These are phyloP conservation scores for Gyromitra esculenta DNA, from an alignment of 2,329 filamentous ascomycete species.

Conservation along the genomic window DNA sequence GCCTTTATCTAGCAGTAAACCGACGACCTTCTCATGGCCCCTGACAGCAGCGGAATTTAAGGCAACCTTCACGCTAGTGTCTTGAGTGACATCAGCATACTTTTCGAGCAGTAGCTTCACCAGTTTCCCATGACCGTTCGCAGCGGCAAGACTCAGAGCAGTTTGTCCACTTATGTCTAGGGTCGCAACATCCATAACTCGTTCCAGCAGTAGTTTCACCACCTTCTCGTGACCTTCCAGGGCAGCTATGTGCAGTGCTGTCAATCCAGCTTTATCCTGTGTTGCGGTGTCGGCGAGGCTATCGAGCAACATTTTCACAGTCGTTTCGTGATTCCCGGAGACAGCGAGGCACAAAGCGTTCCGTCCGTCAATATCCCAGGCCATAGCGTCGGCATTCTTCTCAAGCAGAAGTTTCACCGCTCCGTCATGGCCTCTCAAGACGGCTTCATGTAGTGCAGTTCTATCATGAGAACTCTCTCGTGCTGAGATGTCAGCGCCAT, in stretches of 20 bases:
- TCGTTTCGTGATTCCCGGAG: neutral
- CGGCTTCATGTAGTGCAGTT: conserved; percentile 15
- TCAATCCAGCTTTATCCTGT: neutral
- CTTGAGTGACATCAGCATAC: neutral
- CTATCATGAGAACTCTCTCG: neutral
- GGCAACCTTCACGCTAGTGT: neutral
- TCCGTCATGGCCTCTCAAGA: neutral
- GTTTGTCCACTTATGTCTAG: conserved; percentile 9
- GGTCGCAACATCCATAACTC: neutral
- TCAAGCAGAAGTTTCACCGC: conserved; percentile 27
- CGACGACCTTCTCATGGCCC: neutral
- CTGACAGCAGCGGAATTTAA: neutral
- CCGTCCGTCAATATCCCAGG: neutral
- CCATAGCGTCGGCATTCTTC: neutral
- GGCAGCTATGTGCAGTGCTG: conserved; percentile 5
- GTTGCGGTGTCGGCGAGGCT: neutral
- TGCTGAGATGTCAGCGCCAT: conserved; percentile 17
- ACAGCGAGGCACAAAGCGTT: neutral
- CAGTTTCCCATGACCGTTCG: conserved; percentile 54
- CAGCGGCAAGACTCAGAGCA: conserved; percentile 50
- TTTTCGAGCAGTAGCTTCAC: conserved; percentile 55
- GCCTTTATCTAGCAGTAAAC: neutral
- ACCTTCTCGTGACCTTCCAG: neutral
- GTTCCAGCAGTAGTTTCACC: conserved; percentile 26
- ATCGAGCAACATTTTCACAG: neutral